Evolutionary conservation across 2,329 filamentous ascomycete species (phyloP).

Genomic region (Fusarium sp.): DNA sequence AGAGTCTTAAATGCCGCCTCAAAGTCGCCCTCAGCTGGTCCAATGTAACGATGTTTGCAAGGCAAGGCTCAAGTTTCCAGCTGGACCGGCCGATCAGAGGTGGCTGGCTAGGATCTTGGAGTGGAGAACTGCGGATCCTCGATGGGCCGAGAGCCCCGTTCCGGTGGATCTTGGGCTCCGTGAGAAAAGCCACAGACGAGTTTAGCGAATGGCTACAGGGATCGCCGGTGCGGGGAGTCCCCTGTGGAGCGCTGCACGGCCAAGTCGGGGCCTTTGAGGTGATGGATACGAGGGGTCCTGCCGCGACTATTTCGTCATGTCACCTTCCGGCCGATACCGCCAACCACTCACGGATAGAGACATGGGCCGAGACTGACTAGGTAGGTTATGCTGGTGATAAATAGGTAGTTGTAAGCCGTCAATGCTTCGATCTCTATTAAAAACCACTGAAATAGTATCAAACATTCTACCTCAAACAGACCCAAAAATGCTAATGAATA

Average conservation of each 20-base stretch:
- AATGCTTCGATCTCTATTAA: not conserved
- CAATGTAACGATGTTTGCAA: constrained; percentile 37
- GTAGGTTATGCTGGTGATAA: not conserved
- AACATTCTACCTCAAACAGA: not conserved
- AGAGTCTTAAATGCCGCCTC: constrained; percentile 35
- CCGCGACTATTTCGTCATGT: constrained; percentile 35
- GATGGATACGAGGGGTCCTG: constrained; percentile 39
- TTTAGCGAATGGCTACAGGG: constrained; percentile 41
- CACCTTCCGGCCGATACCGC: constrained; percentile 23
- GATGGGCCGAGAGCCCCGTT: constrained; percentile 21
- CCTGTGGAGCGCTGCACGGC: constrained; percentile 34
- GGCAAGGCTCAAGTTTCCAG: constrained; percentile 15
- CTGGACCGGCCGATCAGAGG: constrained; percentile 22
- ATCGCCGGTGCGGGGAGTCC: constrained; percentile 42
- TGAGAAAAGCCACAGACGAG: constrained; percentile 7
- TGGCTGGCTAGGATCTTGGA: constrained; percentile 28
- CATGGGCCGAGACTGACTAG: constrained; percentile 16
- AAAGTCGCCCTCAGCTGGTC: constrained; percentile 25
- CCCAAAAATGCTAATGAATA: constrained; percentile 23
- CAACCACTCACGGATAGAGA: not conserved
- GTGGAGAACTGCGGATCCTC: constrained; percentile 25
- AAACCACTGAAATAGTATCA: not conserved
- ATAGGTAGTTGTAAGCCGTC: not conserved
- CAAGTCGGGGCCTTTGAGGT: constrained; percentile 29
- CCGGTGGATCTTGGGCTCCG: constrained; percentile 12